Conservation (phyloP, 441 rosid genomes). For the Populus trichocarpa region DNA sequence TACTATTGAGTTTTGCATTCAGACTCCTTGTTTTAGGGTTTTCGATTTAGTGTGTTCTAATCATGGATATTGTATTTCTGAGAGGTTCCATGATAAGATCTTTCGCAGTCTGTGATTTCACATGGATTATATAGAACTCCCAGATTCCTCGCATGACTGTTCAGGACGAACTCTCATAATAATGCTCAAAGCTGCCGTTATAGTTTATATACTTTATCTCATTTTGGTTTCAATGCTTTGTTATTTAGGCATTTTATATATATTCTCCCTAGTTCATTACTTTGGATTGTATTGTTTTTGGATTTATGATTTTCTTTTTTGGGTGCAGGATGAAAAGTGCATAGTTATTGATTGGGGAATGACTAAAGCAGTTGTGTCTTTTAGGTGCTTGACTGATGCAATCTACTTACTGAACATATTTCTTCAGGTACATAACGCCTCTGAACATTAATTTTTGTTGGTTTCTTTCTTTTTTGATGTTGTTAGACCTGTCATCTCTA, state of each 20-base stretch:
- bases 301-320: not conserved
- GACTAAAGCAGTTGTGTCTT: constrained; percentile 44
- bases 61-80: not conserved
- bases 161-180: not conserved
- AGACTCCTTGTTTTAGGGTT: not conserved
- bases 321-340: constrained; percentile 57
- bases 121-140: not conserved
- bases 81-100: not conserved
- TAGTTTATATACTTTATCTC: not conserved
- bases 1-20: not conserved
- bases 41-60: not conserved
- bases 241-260: not conserved
- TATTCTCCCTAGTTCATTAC: not conserved
- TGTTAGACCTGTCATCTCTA: not conserved
- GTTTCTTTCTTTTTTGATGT: not conserved
- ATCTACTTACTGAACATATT: constrained; percentile 64
- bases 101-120: not conserved
- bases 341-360: constrained; percentile 44
- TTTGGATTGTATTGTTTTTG: not conserved
- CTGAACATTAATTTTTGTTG: not conserved
- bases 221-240: not conserved
- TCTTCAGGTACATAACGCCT: constrained; percentile 59
- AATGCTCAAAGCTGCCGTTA: not conserved
- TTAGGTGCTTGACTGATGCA: constrained; percentile 63
- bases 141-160: not conserved